Base-by-base conservation (phyloP, 2,329 filamentous ascomycete genomes). In the Diaporthe sp. region DNA sequence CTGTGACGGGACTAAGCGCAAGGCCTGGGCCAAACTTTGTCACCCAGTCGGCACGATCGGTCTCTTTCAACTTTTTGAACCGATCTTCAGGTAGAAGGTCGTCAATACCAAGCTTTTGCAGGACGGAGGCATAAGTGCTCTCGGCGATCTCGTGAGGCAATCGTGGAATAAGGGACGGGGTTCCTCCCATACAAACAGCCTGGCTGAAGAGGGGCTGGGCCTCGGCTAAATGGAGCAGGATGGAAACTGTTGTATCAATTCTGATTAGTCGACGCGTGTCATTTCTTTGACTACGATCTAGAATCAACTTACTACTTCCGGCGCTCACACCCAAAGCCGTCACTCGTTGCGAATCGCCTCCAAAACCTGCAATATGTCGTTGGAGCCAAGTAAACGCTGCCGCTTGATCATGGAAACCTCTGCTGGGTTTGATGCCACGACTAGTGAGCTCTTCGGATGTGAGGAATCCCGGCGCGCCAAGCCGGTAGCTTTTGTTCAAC, bases 151-250 rank as follows among this genome's bases (percentile, higher is more conserved):
- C 59, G 4, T 8, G 27, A 17, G 59, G 59, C 39, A 63, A 47
- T 42, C 15, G 37, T 7, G 59, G 59, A 4, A 63, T 63, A 3
- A 63, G 59, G 9, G 59, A 17, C 17, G 59, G 59, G 0, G 59
- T 63, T 8, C 59, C 59, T 63, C 59, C 59, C 59, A 63, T 63
- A 4, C 59, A 63, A 2, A 63, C 37, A 32, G 59, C 59, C 27
- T 63, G 59, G 7, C 9, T 63, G 6, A 63, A 63, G 1, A 63
- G 59, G 4, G 37, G 59, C 39, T 63, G 39, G 0, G 42, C 4
- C 25, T 47, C 32, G 17, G 59, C 25, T 9, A 63, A 4, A 19
- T 63, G 59, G 1, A 32, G 39, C 9, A 63, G 59, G 9, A 63
- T 30, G 7, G 59, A 63, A 19, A 63, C 59, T 63, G 19, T 13